Evolutionary conservation across 179 eudicot species (phyloP).

Genomic region (Vitellaria paradoxa): DNA sequence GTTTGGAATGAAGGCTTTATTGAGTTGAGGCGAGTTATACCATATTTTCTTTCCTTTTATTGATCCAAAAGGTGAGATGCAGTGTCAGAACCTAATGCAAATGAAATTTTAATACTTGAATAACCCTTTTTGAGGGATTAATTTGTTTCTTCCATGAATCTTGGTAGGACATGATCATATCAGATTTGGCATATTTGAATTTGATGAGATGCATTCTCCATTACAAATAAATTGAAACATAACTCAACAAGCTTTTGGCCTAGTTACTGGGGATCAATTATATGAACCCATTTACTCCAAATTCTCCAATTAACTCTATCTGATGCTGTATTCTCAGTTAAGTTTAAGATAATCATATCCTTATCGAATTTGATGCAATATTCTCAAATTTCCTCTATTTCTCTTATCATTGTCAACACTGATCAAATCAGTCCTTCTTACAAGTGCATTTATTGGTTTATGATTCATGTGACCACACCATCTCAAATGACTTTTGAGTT

Average conservation of each 20-base stretch:
- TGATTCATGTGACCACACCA: not conserved
- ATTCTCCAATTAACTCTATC: too few relatives aligned
- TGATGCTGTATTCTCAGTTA: not conserved
- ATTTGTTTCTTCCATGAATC: conserved; percentile 1
- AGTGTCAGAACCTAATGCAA: not conserved
- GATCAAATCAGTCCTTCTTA: not conserved
- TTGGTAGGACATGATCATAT: not conserved
- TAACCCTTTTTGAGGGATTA: not conserved
- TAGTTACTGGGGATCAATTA: too few relatives aligned
- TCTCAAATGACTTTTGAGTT: not conserved
- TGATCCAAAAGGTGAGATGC: not conserved
- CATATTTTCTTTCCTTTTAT: not conserved
- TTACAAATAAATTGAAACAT: not conserved
- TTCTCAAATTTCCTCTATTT: not conserved
- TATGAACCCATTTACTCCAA: too few relatives aligned
- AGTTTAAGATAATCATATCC: not conserved
- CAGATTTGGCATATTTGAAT: not conserved
- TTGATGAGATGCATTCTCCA: not conserved
- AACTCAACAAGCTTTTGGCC: not conserved
- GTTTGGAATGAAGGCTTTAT: too few relatives aligned
- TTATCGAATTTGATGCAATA: not conserved
- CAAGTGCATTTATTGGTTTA: not conserved
- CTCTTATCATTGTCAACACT: not conserved
- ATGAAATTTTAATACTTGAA: not conserved
- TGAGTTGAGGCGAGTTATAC: too few relatives aligned